A percentile compares a stretch with the other conserved stretches of the same genome.
These are phyloP conservation scores for Pseudovirgaria hyperparasitica DNA, from an alignment of 2,329 filamentous ascomycete genomes.

Conservation along the genomic window DNA sequence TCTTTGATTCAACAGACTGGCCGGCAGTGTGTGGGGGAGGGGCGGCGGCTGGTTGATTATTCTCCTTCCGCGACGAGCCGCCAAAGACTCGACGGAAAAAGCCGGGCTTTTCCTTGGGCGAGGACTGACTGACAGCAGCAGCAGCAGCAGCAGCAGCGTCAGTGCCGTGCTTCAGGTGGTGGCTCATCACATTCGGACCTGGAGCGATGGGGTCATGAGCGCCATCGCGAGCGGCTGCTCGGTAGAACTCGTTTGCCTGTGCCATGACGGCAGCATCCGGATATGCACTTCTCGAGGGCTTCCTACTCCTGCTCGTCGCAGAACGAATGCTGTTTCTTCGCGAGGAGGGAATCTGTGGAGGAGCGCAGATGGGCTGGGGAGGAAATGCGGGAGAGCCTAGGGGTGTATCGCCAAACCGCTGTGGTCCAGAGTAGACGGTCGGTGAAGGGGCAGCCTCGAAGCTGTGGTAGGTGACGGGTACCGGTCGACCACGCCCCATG, in stretches of 20 bases:
- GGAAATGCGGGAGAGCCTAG: slow-evolving; percentile 27
- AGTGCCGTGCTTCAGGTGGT: neutral
- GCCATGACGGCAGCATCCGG: slow-evolving; percentile 29
- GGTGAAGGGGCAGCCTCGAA: slow-evolving; percentile 79
- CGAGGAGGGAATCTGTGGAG: slow-evolving; percentile 32
- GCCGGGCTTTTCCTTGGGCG: slow-evolving; percentile 54
- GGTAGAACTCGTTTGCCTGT: slow-evolving; percentile 36
- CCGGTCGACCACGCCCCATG: slow-evolving; percentile 28
- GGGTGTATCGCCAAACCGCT: slow-evolving; percentile 35
- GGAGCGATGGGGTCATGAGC: slow-evolving; percentile 1
- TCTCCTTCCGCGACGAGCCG: slow-evolving; percentile 44
- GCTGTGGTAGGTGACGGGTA: slow-evolving; percentile 39
- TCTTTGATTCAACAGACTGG: slow-evolving; percentile 3
- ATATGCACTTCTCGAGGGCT: slow-evolving; percentile 30
- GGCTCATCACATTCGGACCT: slow-evolving; percentile 1
- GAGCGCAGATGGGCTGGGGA: slow-evolving; percentile 23
- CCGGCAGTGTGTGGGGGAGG: slow-evolving; percentile 7
- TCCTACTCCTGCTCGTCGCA: slow-evolving; percentile 34
- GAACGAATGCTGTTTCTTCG: slow-evolving; percentile 49
- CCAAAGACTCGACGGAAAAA: slow-evolving; percentile 93
- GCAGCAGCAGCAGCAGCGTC: no score
- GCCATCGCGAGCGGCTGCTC: slow-evolving; percentile 23
- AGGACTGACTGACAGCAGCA: no score
- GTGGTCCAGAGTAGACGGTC: slow-evolving; percentile 67
- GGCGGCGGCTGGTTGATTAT: slow-evolving; percentile 18